A percentile compares a stretch with the other conserved stretches of the same genome.
Evolutionary conservation across 495 filamentous ascomycete species (phyloP).

Genomic region (Tuber melanosporum): DNA sequence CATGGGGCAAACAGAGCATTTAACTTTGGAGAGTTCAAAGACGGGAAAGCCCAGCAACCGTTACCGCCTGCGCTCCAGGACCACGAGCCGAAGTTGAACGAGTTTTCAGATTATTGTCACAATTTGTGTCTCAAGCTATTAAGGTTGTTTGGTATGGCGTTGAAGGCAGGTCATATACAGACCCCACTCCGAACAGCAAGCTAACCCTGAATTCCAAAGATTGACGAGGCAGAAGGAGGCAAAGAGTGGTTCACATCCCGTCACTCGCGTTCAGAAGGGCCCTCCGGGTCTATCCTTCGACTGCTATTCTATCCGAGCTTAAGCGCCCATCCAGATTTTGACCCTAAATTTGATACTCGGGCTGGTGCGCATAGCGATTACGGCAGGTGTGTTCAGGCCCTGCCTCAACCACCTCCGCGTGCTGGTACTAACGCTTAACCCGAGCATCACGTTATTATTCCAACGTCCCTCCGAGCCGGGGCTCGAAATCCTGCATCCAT

Average conservation of each 20-base stretch:
- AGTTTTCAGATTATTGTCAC: slow-evolving; percentile 65
- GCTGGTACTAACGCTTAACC: not conserved
- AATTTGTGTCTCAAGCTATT: slow-evolving; percentile 65
- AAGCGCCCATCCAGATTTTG: slow-evolving; percentile 43
- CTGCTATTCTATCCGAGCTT: slow-evolving; percentile 71
- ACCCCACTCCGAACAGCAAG: not conserved
- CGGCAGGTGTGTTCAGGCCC: slow-evolving; percentile 45
- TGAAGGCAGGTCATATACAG: slow-evolving; percentile 49
- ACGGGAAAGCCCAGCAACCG: slow-evolving; percentile 71
- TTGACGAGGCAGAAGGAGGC: slow-evolving; percentile 45
- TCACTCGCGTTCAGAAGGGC: slow-evolving; percentile 52
- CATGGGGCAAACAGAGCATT: slow-evolving; percentile 58
- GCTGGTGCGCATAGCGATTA: slow-evolving; percentile 66
- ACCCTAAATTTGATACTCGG: slow-evolving; percentile 53
- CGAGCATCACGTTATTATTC: slow-evolving; percentile 61
- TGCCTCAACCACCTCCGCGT: not conserved
- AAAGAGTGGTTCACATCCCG: slow-evolving; percentile 66
- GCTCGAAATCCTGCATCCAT: slow-evolving; percentile 68
- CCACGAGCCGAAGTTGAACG: slow-evolving; percentile 55
- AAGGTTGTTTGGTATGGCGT: slow-evolving; percentile 65
- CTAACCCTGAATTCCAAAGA: slow-evolving; percentile 12
- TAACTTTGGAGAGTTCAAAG: slow-evolving; percentile 75
- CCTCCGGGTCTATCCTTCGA: slow-evolving; percentile 71
- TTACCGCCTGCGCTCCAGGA: slow-evolving; percentile 60
- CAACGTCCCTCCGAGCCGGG: slow-evolving; percentile 76